Evolutionary conservation across 2,329 filamentous ascomycete genomes (phyloP).

Genomic region (Penicillium oxalicum): DNA sequence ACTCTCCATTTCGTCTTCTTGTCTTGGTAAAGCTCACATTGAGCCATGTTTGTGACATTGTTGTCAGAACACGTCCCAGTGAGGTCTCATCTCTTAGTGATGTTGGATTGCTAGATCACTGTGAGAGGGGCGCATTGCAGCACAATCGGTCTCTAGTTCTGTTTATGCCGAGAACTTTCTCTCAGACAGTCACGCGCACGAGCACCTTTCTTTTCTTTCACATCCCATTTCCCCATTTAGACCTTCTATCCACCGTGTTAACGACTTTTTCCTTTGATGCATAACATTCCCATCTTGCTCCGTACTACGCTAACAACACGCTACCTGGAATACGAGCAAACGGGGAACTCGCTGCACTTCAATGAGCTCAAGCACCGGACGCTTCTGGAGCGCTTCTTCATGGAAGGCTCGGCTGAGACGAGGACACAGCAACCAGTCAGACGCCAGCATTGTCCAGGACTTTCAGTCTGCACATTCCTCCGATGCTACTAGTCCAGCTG

Average conservation of each 20-base stretch:
- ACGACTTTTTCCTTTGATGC: not conserved
- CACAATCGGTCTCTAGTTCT: not conserved
- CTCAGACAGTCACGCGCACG: not conserved
- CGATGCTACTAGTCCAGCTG: not conserved
- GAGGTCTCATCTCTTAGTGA: not conserved
- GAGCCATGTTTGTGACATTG: not conserved
- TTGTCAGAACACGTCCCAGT: not conserved
- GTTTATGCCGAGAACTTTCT: not conserved
- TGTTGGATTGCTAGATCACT: not conserved
- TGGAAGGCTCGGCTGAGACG: slow-evolving; percentile 2
- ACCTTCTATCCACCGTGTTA: not conserved
- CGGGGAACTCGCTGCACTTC: not conserved
- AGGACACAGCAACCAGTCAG: not conserved
- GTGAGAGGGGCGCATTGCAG: not conserved
- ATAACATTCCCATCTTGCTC: not conserved
- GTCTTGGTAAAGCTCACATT: not conserved
- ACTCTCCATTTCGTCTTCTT: not conserved
- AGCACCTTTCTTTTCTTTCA: not conserved
- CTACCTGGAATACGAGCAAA: not conserved
- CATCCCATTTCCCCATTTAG: not conserved
- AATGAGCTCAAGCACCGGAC: not conserved
- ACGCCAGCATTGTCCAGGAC: not conserved
- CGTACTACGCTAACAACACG: no score
- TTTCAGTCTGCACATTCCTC: not conserved
- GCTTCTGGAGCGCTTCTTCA: slow-evolving; percentile 1